These are phyloP conservation scores for Eucalyptus pumila DNA, from an alignment of 345 rosid genomes.

Conservation along the genomic window DNA sequence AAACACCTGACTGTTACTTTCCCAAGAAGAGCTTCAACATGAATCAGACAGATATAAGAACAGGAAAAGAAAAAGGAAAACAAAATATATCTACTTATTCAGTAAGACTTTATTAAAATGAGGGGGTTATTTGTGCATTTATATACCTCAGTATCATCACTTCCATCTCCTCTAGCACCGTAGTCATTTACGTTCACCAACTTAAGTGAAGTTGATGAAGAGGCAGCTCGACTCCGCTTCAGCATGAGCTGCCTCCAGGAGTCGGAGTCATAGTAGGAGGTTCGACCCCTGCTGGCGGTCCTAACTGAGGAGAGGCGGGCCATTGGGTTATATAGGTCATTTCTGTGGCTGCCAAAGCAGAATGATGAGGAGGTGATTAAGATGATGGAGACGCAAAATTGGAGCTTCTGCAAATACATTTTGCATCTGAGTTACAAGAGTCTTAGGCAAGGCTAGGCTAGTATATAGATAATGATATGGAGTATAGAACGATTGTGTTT, in stretches of 20 bases:
- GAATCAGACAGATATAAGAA: not conserved
- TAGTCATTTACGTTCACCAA: slow-evolving; percentile 31
- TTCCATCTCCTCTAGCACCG: slow-evolving; percentile 47
- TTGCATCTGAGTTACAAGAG: not conserved
- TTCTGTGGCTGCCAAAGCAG: not conserved
- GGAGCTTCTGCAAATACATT: not conserved
- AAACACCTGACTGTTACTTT: not conserved
- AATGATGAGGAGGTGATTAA: not conserved
- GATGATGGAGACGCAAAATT: not conserved
- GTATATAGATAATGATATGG: not conserved
- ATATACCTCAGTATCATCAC: slow-evolving; percentile 44
- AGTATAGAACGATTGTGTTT: not conserved
- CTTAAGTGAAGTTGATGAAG: slow-evolving; percentile 2
- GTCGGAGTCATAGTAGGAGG: not conserved
- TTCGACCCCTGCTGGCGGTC: not conserved
- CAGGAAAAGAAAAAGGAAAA: not conserved
- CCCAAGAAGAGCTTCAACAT: not conserved
- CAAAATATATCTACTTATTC: not conserved
- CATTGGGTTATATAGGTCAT: not conserved
- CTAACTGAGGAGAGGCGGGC: not conserved
- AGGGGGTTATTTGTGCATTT: not conserved
- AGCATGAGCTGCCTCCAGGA: not conserved
- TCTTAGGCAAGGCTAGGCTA: not conserved
- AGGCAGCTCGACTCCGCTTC: not conserved
- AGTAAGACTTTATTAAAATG: not conserved